Conservation (phyloP, 495 filamentous ascomycete genomes). For the Penicillium paradoxum region DNA sequence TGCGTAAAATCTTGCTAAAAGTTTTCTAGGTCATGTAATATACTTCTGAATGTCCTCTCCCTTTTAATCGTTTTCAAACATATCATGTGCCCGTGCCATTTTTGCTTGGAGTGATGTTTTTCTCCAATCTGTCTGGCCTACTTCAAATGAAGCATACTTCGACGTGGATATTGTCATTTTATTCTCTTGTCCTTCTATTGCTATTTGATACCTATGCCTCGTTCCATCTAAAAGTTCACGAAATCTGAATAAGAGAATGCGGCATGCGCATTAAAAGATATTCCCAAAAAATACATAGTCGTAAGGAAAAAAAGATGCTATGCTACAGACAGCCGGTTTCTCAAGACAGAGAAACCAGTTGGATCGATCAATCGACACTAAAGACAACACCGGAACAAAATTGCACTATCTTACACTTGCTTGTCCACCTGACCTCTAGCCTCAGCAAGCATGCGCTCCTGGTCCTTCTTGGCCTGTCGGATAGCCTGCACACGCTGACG, state of each 20-base stretch:
- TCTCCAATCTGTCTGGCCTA: neutral
- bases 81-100: neutral
- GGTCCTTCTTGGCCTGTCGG: slow-evolving; percentile 55
- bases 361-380: slow-evolving; percentile 11
- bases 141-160: neutral
- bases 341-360: slow-evolving; percentile 7
- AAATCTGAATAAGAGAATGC: neutral
- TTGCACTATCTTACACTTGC: slow-evolving; percentile 23
- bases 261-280: slow-evolving; percentile 14
- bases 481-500: slow-evolving; percentile 49
- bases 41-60: neutral
- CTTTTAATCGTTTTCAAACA: neutral
- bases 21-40: slow-evolving; percentile 19
- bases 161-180: neutral
- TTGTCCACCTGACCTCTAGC: slow-evolving; percentile 44
- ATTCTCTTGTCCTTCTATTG: neutral
- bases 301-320: slow-evolving; percentile 31
- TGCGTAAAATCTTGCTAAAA: slow-evolving; percentile 4
- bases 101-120: neutral
- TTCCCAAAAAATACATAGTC: slow-evolving; percentile 17
- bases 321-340: slow-evolving; percentile 33
- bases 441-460: slow-evolving; percentile 60
- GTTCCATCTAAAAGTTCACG: neutral
- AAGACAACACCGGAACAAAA: slow-evolving; percentile 11
- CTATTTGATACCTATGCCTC: neutral